Evolutionary conservation across 306 rosid genomes (phyloP), one percentile per base, ranked within the genome.

Genomic region (Arachis hypogaea): DNA sequence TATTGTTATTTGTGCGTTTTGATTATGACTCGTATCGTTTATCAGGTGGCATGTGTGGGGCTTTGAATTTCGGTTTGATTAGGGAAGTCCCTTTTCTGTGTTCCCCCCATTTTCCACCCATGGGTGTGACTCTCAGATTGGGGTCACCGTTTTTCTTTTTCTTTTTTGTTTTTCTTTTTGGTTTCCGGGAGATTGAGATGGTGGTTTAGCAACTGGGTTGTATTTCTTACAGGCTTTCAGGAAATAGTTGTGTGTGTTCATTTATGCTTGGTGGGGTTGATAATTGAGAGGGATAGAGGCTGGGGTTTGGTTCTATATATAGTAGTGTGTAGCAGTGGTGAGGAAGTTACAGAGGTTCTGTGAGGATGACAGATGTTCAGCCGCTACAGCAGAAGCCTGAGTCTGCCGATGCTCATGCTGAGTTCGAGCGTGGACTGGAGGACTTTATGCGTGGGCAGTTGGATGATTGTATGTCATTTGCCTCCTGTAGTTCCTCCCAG

Each of bases 391-490:
- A 90, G 90, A 95, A 95, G 84, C 93, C 99, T 49, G 99, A 92
- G 62, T 84, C 97, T 58, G 87, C 92, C 51, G 98, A 90, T 86
- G 83, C 96, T 40, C 89, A 77, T 16, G 59, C 87, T 0, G 96
- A 87, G 58, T 92, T 90, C 81, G 99, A 95, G 81, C 77, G 73
- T 74, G 99, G 99, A 59, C 79, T 90, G 78, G 98, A 88, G 86
- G 96, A 90, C 22, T 90, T 83, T 63, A 88, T 95, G 99, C 98
- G 92, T 2, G 99, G 98, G 68, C 99, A 90, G 43, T 80, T 95
- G 92, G 98, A 92, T 76, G 98, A 92, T 69, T 95, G 98, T 82
- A 90, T 95, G 90, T 83, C 99, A 42, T 95, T 90, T 83, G 92
- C 97, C 71, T 88, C 99, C 2, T 95, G 99, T 81, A 95, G 99